Percentiles rank a stretch among this genome's conserved stretches.
Evolutionary conservation across 768 basidiomycete species (phyloP).

Genomic region (Lentinula edodes): DNA sequence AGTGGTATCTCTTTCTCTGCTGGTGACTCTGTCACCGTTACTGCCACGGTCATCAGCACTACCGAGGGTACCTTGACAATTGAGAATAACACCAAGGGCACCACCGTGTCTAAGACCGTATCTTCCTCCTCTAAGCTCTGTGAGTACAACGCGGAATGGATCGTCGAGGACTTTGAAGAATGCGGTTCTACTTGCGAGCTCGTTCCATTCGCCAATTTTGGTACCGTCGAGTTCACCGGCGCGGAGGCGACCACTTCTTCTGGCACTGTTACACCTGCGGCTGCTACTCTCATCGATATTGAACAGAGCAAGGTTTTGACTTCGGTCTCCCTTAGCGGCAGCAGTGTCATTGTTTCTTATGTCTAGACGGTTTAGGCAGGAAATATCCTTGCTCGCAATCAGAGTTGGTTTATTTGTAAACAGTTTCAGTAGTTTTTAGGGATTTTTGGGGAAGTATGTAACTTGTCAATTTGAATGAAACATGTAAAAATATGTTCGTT

Average conservation of each 20-base stretch:
- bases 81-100: constrained; percentile 7
- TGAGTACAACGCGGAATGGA: constrained; percentile 2
- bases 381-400: too few species aligned
- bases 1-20: constrained; percentile 4
- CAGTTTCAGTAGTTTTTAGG: too few species aligned
- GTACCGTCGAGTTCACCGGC: constrained; percentile 28
- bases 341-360: constrained; percentile 15
- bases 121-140: neutral
- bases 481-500: too few species aligned
- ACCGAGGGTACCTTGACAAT: constrained; percentile 3
- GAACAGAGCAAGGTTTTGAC: constrained; percentile 25
- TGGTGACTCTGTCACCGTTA: constrained; percentile 5
- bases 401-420: too few species aligned
- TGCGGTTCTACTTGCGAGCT: constrained; percentile 13
- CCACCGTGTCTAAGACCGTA: neutral
- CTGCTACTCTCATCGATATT: constrained; percentile 28
- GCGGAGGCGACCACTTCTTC: constrained; percentile 21
- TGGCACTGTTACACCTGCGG: constrained; percentile 20
- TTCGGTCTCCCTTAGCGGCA: constrained; percentile 11
- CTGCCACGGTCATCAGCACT: neutral
- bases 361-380: neutral
- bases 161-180: constrained; percentile 9
- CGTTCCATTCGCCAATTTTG: constrained; percentile 28
- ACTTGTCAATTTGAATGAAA: too few species aligned
- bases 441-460: too few species aligned